These are phyloP conservation scores for Cystobasidium onofrii DNA, from an alignment of 768 basidiomycete genomes.

Conservation along the genomic window DNA sequence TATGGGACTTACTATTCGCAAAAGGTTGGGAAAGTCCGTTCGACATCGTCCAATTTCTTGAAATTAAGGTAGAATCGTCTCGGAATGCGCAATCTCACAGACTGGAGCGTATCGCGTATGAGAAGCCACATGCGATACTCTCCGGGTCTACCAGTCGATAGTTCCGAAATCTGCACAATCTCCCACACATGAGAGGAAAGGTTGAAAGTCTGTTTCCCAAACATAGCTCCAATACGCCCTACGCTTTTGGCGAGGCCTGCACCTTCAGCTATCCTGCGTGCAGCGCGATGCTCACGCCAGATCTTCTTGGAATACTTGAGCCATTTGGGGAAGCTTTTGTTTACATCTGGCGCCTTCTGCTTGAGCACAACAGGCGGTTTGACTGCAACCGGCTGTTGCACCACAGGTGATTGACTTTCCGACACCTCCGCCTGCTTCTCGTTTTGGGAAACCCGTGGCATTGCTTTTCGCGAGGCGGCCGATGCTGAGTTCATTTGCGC, in stretches of 20 bases:
- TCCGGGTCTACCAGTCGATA: conserved; percentile 54
- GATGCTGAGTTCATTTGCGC: conserved; percentile 22
- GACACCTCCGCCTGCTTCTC: background rate
- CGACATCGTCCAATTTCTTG: conserved; percentile 56
- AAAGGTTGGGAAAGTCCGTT: conserved; percentile 57
- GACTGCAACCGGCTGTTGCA: conserved; percentile 40
- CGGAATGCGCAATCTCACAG: conserved; percentile 73
- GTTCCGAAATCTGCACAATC: conserved; percentile 64
- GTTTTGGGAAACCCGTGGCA: no score
- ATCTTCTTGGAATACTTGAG: conserved; percentile 64
- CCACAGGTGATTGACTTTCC: background rate
- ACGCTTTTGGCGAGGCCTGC: conserved; percentile 45
- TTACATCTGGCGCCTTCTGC: conserved; percentile 58
- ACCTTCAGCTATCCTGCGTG: conserved; percentile 43
- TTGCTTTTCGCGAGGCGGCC: background rate
- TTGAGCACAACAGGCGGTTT: conserved; percentile 48
- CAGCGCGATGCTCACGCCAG: conserved; percentile 62
- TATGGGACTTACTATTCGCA: conserved; percentile 25
- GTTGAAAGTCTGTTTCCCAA: conserved; percentile 46
- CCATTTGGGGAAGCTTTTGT: conserved; percentile 64
- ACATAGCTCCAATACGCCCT: conserved; percentile 50
- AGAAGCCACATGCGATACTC: conserved; percentile 83
- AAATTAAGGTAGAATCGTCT: conserved; percentile 90
- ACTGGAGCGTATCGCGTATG: conserved; percentile 67
- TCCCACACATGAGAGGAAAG: conserved; percentile 71